Evolutionary conservation across 78 protist species (phyloP).

Genomic region (Diacronema lutheri): DNA sequence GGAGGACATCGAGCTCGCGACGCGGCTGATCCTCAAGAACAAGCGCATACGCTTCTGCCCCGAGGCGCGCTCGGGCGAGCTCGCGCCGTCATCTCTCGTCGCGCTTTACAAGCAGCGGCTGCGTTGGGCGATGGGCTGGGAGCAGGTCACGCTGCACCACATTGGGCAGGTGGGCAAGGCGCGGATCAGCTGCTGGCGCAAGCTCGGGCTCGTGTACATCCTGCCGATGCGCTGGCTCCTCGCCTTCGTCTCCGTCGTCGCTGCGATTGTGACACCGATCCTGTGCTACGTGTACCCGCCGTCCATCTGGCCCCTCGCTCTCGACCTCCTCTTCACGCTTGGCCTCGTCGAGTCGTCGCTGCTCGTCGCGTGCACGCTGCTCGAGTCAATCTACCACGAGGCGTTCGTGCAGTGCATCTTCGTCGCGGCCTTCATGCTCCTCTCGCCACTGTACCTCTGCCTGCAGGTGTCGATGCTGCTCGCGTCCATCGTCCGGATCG

Average conservation of each 20-base stretch:
- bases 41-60: neutral
- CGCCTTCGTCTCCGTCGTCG: neutral
- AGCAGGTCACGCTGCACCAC: slow-evolving; percentile 12
- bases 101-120: slow-evolving; percentile 11
- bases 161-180: neutral
- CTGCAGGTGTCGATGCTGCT: too few species aligned
- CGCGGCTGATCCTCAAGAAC: neutral
- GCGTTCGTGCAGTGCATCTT: too few species aligned
- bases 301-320: too few species aligned
- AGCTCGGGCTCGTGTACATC: neutral
- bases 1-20: slow-evolving; percentile 6
- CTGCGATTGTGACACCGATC: neutral
- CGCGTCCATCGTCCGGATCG: too few species aligned
- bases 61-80: slow-evolving; percentile 26
- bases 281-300: neutral
- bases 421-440: too few species aligned
- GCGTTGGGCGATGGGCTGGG: slow-evolving; percentile 23
- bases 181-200: neutral
- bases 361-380: too few species aligned
- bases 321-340: too few species aligned
- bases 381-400: too few species aligned
- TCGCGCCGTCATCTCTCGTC: neutral
- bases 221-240: slow-evolving; percentile 11
- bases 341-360: too few species aligned
- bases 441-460: too few species aligned